Evolutionary conservation across 2,329 filamentous ascomycete species (phyloP), one percentile per base, ranked within the genome.

Genomic region (Escovopsis weberi): DNA sequence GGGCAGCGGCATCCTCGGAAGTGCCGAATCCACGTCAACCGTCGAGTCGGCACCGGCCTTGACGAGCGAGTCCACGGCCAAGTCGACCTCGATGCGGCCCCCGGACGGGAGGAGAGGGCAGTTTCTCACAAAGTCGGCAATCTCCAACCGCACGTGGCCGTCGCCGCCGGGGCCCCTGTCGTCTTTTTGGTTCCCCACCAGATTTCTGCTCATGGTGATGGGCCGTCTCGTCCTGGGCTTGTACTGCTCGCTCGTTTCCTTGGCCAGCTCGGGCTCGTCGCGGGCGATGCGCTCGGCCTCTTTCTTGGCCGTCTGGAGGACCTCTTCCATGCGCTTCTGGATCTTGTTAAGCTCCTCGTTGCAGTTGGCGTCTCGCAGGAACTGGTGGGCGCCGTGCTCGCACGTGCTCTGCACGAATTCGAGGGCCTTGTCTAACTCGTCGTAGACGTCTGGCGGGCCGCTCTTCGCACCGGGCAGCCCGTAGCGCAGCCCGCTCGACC

Each of bases 341-440:
- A 88, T 81, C 38, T 77, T 80, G 26, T 69, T 67, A 34, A 94
- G 72, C 59, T 94, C 85, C 15, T 76, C 72, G n/a, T 68, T 72
- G 60, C 88, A 94, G 54, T 91, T 82, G 10, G 87, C 88, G 42
- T 87, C 82, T 23, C 88, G 78, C n/a, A 95, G 68, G 47, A 91
- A 86, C 54, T 93, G 85, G 55, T 94, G 87, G 0, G 88, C 88
- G 3, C 83, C 88, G 42, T 80, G 79, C 63, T 95, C 88, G 57
- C 85, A 93, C 52, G 87, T 75, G 43, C 72, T 73, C 58, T 94
- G 86, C 5, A 85, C 82, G 48, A 76, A 75, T 56, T 94, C 87
- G 26, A 95, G 67, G 1, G 76, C 74, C 56, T 82, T 83, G 56
- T 94, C 87, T 1, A 87, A 70, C 37, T 75, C 69, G 49, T 93